phyloP scores from a whole-genome alignment of 208 protist species.

The Trypanosoma congolense region DNA sequence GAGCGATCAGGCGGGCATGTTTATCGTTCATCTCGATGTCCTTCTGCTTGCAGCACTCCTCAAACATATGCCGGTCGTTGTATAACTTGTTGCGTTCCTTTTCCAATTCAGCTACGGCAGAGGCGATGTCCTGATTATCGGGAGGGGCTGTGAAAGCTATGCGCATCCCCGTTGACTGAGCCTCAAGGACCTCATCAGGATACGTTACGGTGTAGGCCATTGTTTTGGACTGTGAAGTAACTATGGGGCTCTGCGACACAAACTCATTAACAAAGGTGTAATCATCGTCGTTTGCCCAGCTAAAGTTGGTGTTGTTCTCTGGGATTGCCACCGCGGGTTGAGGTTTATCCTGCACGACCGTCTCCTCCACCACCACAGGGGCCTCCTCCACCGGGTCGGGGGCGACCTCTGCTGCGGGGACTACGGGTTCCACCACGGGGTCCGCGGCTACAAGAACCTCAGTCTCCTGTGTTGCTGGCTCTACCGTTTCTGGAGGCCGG shows the following conservation, averaged over 20 bases:
- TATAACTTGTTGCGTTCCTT: slow-evolving; percentile 44
- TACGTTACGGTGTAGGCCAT: slow-evolving; percentile 61
- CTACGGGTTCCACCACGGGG: slow-evolving; percentile 10
- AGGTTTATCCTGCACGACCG: slow-evolving; percentile 7
- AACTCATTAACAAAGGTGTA: slow-evolving; percentile 57
- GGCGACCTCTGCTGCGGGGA: slow-evolving; percentile 12
- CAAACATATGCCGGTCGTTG: slow-evolving; percentile 30
- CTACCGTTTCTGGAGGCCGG: background rate
- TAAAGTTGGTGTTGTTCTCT: slow-evolving; percentile 42
- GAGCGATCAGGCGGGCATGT: slow-evolving; percentile 26
- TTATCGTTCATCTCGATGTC: slow-evolving; percentile 45
- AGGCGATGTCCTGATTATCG: slow-evolving; percentile 31
- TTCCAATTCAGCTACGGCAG: slow-evolving; percentile 33
- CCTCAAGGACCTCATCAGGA: slow-evolving; percentile 47
- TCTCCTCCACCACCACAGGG: slow-evolving; percentile 6
- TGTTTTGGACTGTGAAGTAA: slow-evolving; percentile 8
- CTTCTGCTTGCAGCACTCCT: slow-evolving; percentile 41
- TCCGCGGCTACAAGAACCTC: slow-evolving; percentile 9
- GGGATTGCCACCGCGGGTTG: slow-evolving; percentile 21
- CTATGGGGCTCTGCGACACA: slow-evolving; percentile 17
- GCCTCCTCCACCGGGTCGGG: slow-evolving; percentile 11
- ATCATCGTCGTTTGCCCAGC: slow-evolving; percentile 77
- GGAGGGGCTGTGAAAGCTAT: slow-evolving; percentile 52
- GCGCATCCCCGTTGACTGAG: slow-evolving; percentile 33
- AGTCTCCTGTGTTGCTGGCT: slow-evolving; percentile 1